Conservation (phyloP, 352 stramenopile species). For the Elongisporangium senticosum region DNA sequence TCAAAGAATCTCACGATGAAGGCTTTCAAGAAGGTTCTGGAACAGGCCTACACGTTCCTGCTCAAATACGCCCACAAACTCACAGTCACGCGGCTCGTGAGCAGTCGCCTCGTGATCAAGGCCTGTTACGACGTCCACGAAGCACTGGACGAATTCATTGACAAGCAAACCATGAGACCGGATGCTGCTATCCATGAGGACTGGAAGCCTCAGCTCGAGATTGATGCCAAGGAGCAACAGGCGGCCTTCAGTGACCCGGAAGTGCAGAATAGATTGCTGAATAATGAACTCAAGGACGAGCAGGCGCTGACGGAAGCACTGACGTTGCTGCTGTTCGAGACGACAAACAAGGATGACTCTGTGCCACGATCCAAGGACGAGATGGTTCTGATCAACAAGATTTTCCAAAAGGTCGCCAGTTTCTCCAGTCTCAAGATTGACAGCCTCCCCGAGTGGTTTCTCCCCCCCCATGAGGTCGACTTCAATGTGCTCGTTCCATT, state of each 20-base stretch:
- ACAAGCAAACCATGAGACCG: neutral
- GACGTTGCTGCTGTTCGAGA: neutral
- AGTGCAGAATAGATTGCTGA: conserved; percentile 4
- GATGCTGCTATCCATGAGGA: conserved; percentile 1
- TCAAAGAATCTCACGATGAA: neutral
- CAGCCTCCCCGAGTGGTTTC: conserved; percentile 15
- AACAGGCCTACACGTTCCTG: conserved; percentile 6
- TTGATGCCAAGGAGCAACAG: conserved; percentile 6
- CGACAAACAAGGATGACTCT: neutral
- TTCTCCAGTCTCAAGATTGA: conserved; percentile 9
- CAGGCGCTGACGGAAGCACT: neutral
- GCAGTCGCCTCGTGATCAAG: conserved; percentile 13
- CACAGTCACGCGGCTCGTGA: conserved; percentile 13
- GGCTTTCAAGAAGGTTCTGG: neutral
- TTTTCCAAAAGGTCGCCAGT: conserved; percentile 11
- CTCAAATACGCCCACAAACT: conserved; percentile 10
- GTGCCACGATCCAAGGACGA: conserved; percentile 1
- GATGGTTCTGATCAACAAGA: conserved; percentile 13
- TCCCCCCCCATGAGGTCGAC: conserved; percentile 16
- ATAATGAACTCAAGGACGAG: neutral
- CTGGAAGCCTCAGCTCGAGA: conserved; percentile 9
- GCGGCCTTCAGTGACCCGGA: conserved; percentile 8
- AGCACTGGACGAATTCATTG: conserved; percentile 6
- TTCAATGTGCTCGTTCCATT: conserved; percentile 15
- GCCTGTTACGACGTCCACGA: conserved; percentile 7